These are phyloP conservation scores for Hippophae gyantsensis DNA, from an alignment of 306 rosid genomes.

Conservation along the genomic window DNA sequence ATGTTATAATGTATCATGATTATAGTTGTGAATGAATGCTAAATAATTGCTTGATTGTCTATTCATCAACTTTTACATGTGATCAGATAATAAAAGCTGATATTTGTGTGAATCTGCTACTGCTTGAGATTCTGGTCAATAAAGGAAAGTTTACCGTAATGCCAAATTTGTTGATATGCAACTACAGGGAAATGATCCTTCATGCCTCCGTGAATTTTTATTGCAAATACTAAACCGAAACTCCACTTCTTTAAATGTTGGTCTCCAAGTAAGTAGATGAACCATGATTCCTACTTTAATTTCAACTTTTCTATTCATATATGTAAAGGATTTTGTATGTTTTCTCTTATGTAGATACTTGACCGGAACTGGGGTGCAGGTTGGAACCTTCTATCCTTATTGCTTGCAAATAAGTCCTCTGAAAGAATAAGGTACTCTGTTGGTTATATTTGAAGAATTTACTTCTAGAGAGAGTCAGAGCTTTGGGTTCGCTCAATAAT, in stretches of 20 bases:
- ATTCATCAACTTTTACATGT: too few relatives aligned
- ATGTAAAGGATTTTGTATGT: conserved; percentile 16
- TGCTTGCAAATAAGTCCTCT: conserved; percentile 80
- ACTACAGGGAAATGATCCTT: conserved; percentile 86
- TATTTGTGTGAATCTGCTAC: background rate
- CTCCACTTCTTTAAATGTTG: conserved; percentile 62
- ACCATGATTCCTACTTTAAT: conserved; percentile 5
- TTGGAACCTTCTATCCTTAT: conserved; percentile 81
- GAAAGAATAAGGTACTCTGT: conserved; percentile 58
- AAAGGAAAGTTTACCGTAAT: conserved; percentile 2
- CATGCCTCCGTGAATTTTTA: conserved; percentile 79
- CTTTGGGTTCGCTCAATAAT: background rate
- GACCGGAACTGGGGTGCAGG: conserved; percentile 99
- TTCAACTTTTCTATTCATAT: conserved; percentile 16
- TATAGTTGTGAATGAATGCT: background rate
- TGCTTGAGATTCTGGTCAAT: conserved; percentile 1
- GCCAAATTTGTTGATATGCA: conserved; percentile 21
- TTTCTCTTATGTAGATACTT: conserved; percentile 57
- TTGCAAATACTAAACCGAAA: conserved; percentile 54
- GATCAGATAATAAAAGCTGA: too few relatives aligned
- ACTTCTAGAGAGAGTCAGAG: conserved; percentile 16
- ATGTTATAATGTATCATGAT: background rate
- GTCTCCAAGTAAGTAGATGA: conserved; percentile 56
- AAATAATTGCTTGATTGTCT: background rate
- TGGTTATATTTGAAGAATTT: conserved; percentile 4